Evolutionary conservation across 768 basidiomycete species (phyloP).

Genomic region (Auricularia auricula-judae): DNA sequence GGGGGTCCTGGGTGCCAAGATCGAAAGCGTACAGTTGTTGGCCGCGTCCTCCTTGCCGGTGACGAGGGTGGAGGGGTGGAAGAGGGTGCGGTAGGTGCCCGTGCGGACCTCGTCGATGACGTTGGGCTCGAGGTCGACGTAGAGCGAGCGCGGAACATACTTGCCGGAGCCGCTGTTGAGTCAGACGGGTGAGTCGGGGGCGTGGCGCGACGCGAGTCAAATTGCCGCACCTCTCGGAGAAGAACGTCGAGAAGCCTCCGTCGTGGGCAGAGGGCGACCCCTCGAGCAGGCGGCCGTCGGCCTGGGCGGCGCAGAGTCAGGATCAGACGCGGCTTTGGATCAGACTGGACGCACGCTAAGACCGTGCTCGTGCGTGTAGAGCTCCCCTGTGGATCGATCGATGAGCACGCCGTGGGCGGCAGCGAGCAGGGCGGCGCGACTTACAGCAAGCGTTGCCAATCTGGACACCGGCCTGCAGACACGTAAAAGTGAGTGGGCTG

Average conservation of each 20-base stretch:
- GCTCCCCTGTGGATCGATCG: constrained; percentile 60
- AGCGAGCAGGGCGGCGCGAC: constrained; percentile 28
- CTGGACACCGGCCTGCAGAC: constrained; percentile 17
- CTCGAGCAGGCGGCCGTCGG: constrained; percentile 85
- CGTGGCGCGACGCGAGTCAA: neutral
- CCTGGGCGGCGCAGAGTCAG: constrained; percentile 33
- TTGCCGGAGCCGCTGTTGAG: constrained; percentile 53
- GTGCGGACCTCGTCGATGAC: constrained; percentile 96
- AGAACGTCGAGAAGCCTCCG: constrained; percentile 97
- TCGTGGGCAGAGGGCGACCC: constrained; percentile 65
- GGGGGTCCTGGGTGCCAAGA: too few relatives aligned
- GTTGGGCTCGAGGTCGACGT: constrained; percentile 94
- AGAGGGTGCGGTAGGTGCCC: constrained; percentile 90
- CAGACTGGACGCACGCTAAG: constrained; percentile 59
- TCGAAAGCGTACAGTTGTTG: constrained; percentile 72
- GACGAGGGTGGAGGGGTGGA: constrained; percentile 98
- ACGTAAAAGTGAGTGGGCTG: neutral
- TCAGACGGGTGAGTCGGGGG: neutral
- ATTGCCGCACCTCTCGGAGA: constrained; percentile 77
- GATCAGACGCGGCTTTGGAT: neutral
- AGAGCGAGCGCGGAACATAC: constrained; percentile 94
- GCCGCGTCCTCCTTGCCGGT: constrained; percentile 99
- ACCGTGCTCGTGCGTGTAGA: constrained; percentile 98
- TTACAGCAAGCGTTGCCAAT: constrained; percentile 95
- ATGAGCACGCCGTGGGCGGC: constrained; percentile 17